These are phyloP conservation scores for Nicotiana rustica DNA, from an alignment of 305 asterid genomes.

Conservation along the genomic window DNA sequence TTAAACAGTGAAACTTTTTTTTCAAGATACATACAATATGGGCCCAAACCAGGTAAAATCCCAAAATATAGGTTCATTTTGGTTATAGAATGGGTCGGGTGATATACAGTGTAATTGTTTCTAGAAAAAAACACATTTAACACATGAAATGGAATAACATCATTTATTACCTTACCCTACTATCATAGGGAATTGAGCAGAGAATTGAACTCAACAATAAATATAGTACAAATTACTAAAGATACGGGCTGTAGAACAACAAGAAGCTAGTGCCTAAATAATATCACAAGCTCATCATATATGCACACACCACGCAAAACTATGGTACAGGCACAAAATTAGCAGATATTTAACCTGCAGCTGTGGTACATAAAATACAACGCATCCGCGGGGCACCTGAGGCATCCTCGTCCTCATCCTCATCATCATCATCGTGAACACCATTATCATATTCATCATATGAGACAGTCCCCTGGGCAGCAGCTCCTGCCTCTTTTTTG, in stretches of 20 bases:
- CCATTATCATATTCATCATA: conserved; percentile 62
- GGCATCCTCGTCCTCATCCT: conserved; percentile 45
- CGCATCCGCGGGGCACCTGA: conserved; percentile 67
- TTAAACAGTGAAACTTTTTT: too few species aligned
- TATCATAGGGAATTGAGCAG: not conserved
- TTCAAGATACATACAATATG: too few species aligned
- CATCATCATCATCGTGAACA: conserved; percentile 41
- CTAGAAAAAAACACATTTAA: not conserved
- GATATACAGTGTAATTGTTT: too few species aligned
- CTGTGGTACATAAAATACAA: conserved; percentile 95
- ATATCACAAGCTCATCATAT: conserved; percentile 43
- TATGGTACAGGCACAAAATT: conserved; percentile 27
- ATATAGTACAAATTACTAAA: conserved; percentile 2
- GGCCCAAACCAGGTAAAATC: too few species aligned
- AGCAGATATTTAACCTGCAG: conserved; percentile 64
- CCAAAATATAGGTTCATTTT: too few species aligned
- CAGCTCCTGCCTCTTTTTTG: conserved; percentile 58
- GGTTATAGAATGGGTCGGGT: too few species aligned
- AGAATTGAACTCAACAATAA: not conserved
- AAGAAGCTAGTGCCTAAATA: not conserved
- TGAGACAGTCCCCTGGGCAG: conserved; percentile 50
- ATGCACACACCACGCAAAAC: conserved; percentile 46
- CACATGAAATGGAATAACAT: not conserved
- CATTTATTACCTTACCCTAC: not conserved
- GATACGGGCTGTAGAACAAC: not conserved